Conservation (phyloP, 305 asterid species). For the Vinca major region DNA sequence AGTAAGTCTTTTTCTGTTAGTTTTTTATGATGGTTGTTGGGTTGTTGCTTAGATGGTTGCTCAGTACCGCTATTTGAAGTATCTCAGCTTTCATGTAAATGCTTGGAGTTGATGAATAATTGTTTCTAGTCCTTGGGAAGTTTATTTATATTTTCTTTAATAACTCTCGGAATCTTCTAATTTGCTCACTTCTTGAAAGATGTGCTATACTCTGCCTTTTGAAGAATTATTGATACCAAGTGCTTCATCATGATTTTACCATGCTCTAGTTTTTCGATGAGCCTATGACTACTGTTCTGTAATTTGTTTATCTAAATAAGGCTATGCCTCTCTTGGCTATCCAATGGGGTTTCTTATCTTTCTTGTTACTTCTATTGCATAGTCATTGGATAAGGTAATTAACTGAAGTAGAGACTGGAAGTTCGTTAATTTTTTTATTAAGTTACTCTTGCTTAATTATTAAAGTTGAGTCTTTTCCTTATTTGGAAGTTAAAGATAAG, state of each 20-base stretch:
- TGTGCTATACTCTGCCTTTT: neutral
- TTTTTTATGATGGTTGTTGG: neutral
- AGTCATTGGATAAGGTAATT: neutral
- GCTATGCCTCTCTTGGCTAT: neutral
- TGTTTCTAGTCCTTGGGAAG: neutral
- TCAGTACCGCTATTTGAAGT: neutral
- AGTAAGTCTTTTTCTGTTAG: conserved; percentile 34
- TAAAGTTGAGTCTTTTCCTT: neutral
- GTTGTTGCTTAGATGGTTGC: neutral
- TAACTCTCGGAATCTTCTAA: neutral
- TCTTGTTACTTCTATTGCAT: neutral
- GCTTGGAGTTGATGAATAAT: neutral
- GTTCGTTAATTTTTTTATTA: neutral
- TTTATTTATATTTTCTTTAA: neutral
- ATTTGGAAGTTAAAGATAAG: neutral
- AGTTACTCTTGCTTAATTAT: neutral
- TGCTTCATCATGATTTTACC: neutral
- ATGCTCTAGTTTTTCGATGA: neutral
- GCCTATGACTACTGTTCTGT: neutral
- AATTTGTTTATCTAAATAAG: neutral
- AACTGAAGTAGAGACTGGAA: neutral
- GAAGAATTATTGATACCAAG: neutral
- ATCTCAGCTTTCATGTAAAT: neutral
- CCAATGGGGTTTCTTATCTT: neutral
- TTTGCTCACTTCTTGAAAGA: neutral